These are phyloP conservation scores for Fusarium keratoplasticum DNA, from an alignment of 2,329 filamentous ascomycete species.

Conservation along the genomic window DNA sequence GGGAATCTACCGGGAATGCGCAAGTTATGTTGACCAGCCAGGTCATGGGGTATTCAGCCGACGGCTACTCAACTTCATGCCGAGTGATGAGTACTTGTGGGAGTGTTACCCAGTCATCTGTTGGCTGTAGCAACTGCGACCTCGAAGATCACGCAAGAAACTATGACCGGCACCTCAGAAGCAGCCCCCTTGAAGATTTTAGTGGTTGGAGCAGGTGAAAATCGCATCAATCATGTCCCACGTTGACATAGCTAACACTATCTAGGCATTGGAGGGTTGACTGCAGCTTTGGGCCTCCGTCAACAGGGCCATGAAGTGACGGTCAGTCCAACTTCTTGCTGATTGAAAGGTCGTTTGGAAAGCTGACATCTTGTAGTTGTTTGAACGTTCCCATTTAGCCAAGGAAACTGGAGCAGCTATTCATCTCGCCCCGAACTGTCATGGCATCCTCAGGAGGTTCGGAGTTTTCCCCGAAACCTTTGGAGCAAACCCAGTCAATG, in stretches of 20 bases:
- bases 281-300: constrained; percentile 60
- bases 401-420: constrained; percentile 70
- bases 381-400: constrained; percentile 67
- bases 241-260: not conserved
- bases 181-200: constrained; percentile 26
- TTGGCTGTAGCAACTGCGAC: too few relatives aligned
- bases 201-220: constrained; percentile 38
- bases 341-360: too few relatives aligned
- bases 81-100: not conserved
- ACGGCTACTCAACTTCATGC: not conserved
- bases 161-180: constrained; percentile 8
- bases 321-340: constrained; percentile 42
- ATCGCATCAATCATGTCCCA: accelerated
- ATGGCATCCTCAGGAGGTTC: constrained; percentile 62
- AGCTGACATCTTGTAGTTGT: constrained; percentile 52
- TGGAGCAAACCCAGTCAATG: constrained; percentile 51
- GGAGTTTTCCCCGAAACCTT: constrained; percentile 53
- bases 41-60: not conserved
- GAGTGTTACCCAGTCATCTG: not conserved
- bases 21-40: not conserved
- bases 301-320: constrained; percentile 60
- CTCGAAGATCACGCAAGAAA: not conserved
- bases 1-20: not conserved
- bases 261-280: constrained; percentile 60
- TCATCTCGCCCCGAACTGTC: constrained; percentile 71